Conservation (phyloP, 495 filamentous ascomycete species). For the Corynascus novoguineensis region DNA sequence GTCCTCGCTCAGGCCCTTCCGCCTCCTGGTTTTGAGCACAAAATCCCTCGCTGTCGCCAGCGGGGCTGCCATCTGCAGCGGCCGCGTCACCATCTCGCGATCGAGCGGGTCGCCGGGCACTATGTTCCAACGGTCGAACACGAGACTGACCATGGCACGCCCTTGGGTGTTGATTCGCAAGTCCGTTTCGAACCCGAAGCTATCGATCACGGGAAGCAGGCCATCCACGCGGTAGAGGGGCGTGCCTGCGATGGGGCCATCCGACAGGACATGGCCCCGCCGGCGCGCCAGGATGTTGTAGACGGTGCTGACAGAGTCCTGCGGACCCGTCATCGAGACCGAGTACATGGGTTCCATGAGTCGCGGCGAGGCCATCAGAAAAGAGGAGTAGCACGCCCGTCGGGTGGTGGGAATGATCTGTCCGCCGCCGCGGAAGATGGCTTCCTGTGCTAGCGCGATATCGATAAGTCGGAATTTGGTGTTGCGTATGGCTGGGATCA, state of each 20-base stretch:
- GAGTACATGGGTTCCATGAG: slow-evolving; percentile 95
- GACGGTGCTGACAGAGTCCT: slow-evolving; percentile 77
- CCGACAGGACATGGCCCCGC: slow-evolving; percentile 85
- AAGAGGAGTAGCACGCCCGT: slow-evolving; percentile 86
- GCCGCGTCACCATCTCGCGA: slow-evolving; percentile 70
- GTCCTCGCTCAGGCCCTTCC: slow-evolving; percentile 94
- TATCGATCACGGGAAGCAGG: slow-evolving; percentile 91
- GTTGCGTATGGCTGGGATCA: slow-evolving; percentile 75
- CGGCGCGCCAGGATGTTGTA: slow-evolving; percentile 89
- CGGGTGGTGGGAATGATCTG: slow-evolving; percentile 95
- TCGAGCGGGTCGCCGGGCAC: slow-evolving; percentile 95
- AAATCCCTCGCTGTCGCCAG: slow-evolving; percentile 91
- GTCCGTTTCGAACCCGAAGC: slow-evolving; percentile 96
- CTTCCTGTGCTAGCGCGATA: slow-evolving; percentile 75
- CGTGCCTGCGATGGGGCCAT: slow-evolving; percentile 90
- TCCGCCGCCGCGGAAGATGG: slow-evolving; percentile 89
- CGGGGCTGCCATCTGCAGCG: slow-evolving; percentile 78
- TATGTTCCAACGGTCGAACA: slow-evolving; percentile 92
- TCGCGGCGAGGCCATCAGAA: slow-evolving; percentile 92
- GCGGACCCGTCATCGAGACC: slow-evolving; percentile 86
- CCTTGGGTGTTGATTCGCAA: slow-evolving; percentile 93
- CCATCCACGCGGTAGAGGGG: slow-evolving; percentile 90
- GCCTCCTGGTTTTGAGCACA: slow-evolving; percentile 86
- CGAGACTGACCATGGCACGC: slow-evolving; percentile 80
- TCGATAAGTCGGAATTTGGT: slow-evolving; percentile 94